These are phyloP conservation scores for Aspergillus aculeatinus DNA, from an alignment of 2,329 filamentous ascomycete genomes.

Conservation along the genomic window DNA sequence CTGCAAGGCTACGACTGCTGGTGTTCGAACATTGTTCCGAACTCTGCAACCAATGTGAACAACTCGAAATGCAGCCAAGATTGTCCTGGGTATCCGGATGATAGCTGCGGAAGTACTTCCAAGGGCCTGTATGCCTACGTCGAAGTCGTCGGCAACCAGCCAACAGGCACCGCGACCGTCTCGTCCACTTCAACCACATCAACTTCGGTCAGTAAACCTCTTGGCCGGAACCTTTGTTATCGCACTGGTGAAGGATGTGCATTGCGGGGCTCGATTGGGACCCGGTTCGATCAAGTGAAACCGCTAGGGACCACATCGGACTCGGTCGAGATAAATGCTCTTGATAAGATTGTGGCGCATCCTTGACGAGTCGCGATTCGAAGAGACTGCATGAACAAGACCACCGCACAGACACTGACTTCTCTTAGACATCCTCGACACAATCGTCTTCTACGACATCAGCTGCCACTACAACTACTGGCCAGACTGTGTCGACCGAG, in stretches of 20 bases:
- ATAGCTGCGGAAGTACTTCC: conserved; percentile 45
- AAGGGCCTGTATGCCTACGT: conserved; percentile 47
- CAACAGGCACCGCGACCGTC: conserved; percentile 34
- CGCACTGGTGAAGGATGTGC: neutral
- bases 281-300: too few relatives aligned
- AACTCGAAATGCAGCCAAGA: conserved; percentile 36
- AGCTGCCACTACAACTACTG: conserved; percentile 7
- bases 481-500: conserved; percentile 15
- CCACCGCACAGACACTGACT: conserved; percentile 7
- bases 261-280: neutral
- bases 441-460: conserved; percentile 19
- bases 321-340: neutral
- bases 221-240: neutral
- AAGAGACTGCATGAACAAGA: neutral
- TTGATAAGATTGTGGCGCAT: neutral
- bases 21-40: conserved; percentile 50
- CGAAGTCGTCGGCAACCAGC: conserved; percentile 32
- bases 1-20: conserved; percentile 49
- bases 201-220: conserved; percentile 24
- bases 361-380: neutral
- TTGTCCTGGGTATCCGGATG: conserved; percentile 50
- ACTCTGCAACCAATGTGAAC: conserved; percentile 31
- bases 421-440: conserved; percentile 12
- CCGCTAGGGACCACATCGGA: neutral
- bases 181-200: conserved; percentile 23